These are phyloP conservation scores for Triticum turgidum DNA, from an alignment of 176 grass and related monocot species.

Conservation along the genomic window DNA sequence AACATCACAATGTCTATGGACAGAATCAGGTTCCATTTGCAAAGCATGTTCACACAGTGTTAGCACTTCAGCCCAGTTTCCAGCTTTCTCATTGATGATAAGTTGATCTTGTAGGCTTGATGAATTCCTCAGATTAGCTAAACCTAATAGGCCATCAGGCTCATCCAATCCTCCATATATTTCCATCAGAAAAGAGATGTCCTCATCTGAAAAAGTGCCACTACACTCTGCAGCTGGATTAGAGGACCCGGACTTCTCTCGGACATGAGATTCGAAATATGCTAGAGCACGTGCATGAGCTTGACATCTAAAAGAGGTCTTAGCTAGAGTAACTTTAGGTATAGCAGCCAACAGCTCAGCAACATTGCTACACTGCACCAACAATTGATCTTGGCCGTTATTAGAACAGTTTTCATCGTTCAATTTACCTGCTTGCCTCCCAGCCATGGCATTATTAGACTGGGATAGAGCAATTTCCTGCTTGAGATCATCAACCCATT, in stretches of 20 bases:
- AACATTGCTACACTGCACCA: constrained; percentile 84
- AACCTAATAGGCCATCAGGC: constrained; percentile 86
- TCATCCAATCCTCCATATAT: constrained; percentile 97
- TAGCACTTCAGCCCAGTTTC: constrained; percentile 96
- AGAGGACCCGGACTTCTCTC: constrained; percentile 81
- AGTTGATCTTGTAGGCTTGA: constrained; percentile 94
- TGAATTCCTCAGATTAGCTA: constrained; percentile 82
- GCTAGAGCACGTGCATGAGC: constrained; percentile 92
- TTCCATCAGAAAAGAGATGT: constrained; percentile 98
- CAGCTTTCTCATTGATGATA: constrained; percentile 93
- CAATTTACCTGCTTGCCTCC: constrained; percentile 46
- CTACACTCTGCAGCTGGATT: constrained; percentile 86
- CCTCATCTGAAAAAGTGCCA: constrained; percentile 83
- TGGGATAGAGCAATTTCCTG: constrained; percentile 90
- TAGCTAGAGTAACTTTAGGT: constrained; percentile 94
- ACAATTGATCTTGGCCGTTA: constrained; percentile 53
- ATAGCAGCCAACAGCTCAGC: constrained; percentile 75
- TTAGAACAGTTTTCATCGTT: constrained; percentile 52
- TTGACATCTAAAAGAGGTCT: constrained; percentile 84
- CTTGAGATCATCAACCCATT: constrained; percentile 98
- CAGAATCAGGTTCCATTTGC: constrained; percentile 88
- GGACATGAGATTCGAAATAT: constrained; percentile 90
- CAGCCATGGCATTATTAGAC: constrained; percentile 34
- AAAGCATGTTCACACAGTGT: constrained; percentile 92
- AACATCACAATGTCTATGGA: constrained; percentile 95